Conservation (phyloP, 768 basidiomycete genomes). For the Russula sp. region DNA sequence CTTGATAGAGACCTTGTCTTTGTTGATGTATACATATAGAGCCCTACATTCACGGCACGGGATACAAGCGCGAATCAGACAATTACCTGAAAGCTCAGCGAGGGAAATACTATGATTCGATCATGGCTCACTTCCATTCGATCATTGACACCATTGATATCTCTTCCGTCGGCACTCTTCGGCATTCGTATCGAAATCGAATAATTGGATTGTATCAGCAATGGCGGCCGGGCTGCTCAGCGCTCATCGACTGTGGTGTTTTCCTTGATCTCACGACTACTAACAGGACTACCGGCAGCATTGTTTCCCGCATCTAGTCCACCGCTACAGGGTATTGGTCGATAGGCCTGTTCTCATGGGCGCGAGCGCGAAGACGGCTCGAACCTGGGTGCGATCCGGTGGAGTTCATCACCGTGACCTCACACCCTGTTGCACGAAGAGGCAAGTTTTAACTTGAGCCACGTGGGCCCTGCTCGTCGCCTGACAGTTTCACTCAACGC, state of each 20-base stretch:
- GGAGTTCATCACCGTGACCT: conserved; percentile 54
- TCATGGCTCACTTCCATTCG: not conserved
- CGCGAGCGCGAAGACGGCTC: conserved; percentile 28
- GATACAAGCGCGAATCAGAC: not conserved
- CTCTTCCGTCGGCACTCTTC: no score
- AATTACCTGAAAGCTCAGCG: not conserved
- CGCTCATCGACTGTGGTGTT: no score
- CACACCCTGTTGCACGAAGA: conserved; percentile 53
- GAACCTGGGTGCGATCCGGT: conserved; percentile 78
- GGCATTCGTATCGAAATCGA: no score
- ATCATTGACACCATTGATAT: not conserved
- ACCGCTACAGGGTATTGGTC: no score
- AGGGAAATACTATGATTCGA: not conserved
- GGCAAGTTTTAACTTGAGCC: conserved; percentile 62
- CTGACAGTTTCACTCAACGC: conserved; percentile 58
- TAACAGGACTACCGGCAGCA: no score
- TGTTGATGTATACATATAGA: not conserved
- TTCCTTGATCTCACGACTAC: no score
- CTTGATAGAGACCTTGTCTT: not conserved
- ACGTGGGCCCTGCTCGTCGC: conserved; percentile 56
- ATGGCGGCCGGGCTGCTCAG: no score
- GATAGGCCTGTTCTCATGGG: no score
- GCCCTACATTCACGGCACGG: not conserved
- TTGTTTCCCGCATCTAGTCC: no score
- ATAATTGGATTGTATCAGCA: not conserved